Conservation (phyloP, 768 basidiomycete species). For the Coprinopsis sp. region DNA sequence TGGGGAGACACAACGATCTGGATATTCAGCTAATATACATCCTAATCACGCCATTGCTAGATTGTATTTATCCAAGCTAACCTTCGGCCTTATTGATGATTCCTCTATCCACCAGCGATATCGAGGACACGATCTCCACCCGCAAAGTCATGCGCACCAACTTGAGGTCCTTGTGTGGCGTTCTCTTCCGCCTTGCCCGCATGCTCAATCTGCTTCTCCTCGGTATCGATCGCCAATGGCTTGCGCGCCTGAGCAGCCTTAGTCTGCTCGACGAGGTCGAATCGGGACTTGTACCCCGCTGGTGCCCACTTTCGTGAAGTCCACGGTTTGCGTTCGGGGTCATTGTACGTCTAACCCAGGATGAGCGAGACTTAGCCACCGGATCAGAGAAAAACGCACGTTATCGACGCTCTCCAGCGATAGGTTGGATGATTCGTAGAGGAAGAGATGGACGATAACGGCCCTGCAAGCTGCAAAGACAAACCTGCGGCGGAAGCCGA, state of each 20-base stretch:
- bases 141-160: too few relatives aligned
- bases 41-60: too few relatives aligned
- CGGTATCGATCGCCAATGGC: conserved; percentile 16
- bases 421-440: conserved; percentile 68
- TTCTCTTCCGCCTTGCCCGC: background rate
- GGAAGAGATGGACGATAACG: conserved; percentile 63
- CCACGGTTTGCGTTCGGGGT: conserved; percentile 64
- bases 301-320: conserved; percentile 58
- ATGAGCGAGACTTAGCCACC: background rate
- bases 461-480: conserved; percentile 69
- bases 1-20: too few relatives aligned
- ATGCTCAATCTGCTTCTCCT: conserved; percentile 22
- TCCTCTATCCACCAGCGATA: too few relatives aligned
- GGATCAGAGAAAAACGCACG: too few relatives aligned
- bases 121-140: too few relatives aligned
- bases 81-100: too few relatives aligned
- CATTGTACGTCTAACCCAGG: conserved; percentile 53
- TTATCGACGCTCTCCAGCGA: conserved; percentile 62
- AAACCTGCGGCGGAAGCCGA: conserved; percentile 61
- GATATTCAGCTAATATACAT: too few relatives aligned
- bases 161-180: too few relatives aligned
- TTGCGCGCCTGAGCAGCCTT: conserved; percentile 35
- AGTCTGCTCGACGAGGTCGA: conserved; percentile 40
- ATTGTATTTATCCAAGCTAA: too few relatives aligned
- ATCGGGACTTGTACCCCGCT: conserved; percentile 44